Percentiles rank a stretch among this genome's conserved stretches.
These are phyloP conservation scores for Caryopteris hybrid DNA, from an alignment of 305 asterid species.

Conservation along the genomic window DNA sequence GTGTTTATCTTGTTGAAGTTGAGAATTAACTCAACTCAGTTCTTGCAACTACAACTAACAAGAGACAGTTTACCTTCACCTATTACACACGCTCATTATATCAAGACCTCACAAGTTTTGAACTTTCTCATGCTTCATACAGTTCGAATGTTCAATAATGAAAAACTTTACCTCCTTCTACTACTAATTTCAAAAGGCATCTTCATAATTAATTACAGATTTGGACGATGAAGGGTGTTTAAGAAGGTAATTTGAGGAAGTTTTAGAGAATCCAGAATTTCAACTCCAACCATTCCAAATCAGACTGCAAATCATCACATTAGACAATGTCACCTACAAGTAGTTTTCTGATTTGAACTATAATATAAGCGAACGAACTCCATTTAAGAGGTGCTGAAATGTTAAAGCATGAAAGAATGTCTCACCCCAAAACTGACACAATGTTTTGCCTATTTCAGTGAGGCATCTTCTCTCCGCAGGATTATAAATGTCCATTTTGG, in stretches of 20 bases:
- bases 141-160: background rate
- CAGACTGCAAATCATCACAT: conserved; percentile 1
- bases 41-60: background rate
- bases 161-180: background rate
- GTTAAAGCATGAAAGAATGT: conserved; percentile 14
- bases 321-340: background rate
- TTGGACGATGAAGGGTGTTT: background rate
- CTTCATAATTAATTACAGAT: background rate
- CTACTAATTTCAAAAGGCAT: background rate
- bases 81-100: background rate
- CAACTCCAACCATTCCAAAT: background rate
- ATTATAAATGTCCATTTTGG: conserved; percentile 40
- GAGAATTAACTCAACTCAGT: background rate
- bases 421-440: conserved; percentile 84
- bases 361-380: conserved; percentile 1
- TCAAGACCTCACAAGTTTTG: background rate
- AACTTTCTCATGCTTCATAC: background rate
- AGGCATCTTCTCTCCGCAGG: conserved; percentile 64
- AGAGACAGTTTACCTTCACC: background rate
- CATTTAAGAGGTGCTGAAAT: background rate
- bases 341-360: conserved; percentile 11
- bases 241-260: background rate
- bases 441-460: conserved; percentile 48
- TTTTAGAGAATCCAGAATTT: background rate
- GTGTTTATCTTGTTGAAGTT: background rate